A percentile compares a stretch with the other conserved stretches of the same genome.
Evolutionary conservation across 306 rosid genomes (phyloP).

Genomic region (Rosa multiflora): DNA sequence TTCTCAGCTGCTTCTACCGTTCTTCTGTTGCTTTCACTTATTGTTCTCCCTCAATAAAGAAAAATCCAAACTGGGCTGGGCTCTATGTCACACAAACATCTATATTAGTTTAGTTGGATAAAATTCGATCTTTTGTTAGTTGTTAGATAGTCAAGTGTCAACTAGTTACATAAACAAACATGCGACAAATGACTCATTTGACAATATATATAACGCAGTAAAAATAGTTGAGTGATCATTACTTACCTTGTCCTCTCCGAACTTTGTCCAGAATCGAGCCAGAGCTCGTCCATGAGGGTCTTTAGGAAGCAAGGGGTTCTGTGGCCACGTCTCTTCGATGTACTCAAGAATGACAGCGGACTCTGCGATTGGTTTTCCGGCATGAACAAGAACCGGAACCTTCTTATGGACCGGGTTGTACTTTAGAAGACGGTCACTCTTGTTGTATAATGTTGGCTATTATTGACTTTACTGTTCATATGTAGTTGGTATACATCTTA

Average conservation of each 20-base stretch:
- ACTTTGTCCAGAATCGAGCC: conserved; percentile 19
- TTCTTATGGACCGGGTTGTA: conserved; percentile 12
- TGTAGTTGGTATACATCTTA: not conserved
- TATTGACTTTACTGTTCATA: not conserved
- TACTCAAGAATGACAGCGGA: conserved; percentile 23
- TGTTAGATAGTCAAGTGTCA: not conserved
- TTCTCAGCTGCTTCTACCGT: not conserved
- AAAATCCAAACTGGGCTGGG: not conserved
- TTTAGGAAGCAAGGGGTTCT: conserved; percentile 22
- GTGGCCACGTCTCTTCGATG: conserved; percentile 26
- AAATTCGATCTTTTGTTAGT: not conserved
- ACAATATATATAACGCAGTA: too few relatives aligned
- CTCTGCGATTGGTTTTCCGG: conserved; percentile 15
- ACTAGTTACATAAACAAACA: not conserved
- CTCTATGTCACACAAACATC: not conserved
- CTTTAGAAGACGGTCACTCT: conserved; percentile 11
- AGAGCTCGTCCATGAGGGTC: conserved; percentile 12
- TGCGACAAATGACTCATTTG: not conserved
- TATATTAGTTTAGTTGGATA: not conserved
- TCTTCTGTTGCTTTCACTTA: conserved; percentile 11
- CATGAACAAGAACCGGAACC: conserved; percentile 13
- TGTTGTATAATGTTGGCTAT: not conserved
- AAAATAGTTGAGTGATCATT: not conserved
- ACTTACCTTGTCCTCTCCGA: conserved; percentile 20
- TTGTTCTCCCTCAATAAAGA: conserved; percentile 1